Evolutionary conservation across 106 monocot genomes (phyloP).

Genomic region (Dendrobium officinale): DNA sequence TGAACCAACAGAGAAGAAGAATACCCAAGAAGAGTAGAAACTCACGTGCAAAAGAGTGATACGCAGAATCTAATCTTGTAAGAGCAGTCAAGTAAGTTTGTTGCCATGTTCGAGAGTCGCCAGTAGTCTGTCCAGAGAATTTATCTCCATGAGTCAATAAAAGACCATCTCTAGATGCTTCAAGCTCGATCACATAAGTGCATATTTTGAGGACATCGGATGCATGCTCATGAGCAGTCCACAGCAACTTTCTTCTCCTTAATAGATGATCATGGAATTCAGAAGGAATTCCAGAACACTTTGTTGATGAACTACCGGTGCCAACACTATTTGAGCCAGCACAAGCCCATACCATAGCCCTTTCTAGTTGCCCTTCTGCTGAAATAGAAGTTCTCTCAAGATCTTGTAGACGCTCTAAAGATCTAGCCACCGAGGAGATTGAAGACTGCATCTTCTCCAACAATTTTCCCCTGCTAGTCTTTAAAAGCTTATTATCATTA

Average conservation of each 20-base stretch:
- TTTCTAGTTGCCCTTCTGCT: conserved; percentile 88
- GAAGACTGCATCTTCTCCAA: conserved; percentile 76
- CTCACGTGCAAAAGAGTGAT: conserved; percentile 83
- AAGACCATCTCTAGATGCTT: conserved; percentile 90
- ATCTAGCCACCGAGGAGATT: conserved; percentile 48
- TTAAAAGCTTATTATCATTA: conserved; percentile 46
- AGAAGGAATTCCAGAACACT: conserved; percentile 66
- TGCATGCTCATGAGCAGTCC: conserved; percentile 55
- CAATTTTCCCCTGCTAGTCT: conserved; percentile 52
- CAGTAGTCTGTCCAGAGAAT: conserved; percentile 24
- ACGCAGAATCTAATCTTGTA: conserved; percentile 59
- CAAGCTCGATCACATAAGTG: conserved; percentile 80
- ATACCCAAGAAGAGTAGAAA: conserved; percentile 2
- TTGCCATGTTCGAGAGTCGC: conserved; percentile 70
- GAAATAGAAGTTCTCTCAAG: conserved; percentile 69
- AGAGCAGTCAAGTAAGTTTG: conserved; percentile 55
- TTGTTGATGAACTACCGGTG: conserved; percentile 24
- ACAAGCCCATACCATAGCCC: conserved; percentile 99
- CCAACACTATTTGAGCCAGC: conserved; percentile 41
- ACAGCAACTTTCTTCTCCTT: conserved; percentile 60
- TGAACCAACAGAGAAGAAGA: not conserved
- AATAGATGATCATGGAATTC: conserved; percentile 88
- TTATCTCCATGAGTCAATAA: conserved; percentile 39
- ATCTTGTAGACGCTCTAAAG: conserved; percentile 59
- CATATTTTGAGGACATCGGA: conserved; percentile 59